Evolutionary conservation across 768 basidiomycete species (phyloP).

Genomic region (Hypholoma fasciculare): DNA sequence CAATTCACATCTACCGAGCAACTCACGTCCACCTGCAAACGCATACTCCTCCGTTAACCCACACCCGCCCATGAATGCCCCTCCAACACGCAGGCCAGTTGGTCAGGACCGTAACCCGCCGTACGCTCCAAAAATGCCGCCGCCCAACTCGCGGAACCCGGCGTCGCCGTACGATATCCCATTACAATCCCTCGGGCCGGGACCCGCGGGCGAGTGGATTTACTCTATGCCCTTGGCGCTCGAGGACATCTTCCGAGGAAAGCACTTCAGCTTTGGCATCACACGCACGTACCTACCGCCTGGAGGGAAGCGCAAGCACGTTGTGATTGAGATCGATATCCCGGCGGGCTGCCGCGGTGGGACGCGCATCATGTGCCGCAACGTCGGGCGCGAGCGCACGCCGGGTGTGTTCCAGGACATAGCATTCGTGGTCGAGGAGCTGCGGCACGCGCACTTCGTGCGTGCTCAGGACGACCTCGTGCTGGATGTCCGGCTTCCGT

Average conservation of each 20-base stretch:
- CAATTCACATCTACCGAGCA: background rate
- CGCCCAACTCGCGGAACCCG: background rate
- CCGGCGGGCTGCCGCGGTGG: constrained; percentile 63
- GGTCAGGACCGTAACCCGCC: background rate
- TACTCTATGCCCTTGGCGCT: constrained; percentile 62
- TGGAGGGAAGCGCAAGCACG: constrained; percentile 38
- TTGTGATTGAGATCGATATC: constrained; percentile 60
- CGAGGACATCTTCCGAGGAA: constrained; percentile 61
- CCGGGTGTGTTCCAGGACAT: constrained; percentile 62
- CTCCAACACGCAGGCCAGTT: background rate
- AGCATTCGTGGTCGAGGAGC: constrained; percentile 63
- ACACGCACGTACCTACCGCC: constrained; percentile 54
- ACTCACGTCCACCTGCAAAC: background rate
- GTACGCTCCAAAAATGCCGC: background rate
- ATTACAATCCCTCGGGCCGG: constrained; percentile 40
- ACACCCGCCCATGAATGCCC: background rate
- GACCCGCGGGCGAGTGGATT: constrained; percentile 59
- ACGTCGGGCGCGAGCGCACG: constrained; percentile 66
- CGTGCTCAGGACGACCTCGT: constrained; percentile 59
- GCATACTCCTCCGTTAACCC: background rate
- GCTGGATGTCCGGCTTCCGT: constrained; percentile 54
- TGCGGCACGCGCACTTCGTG: constrained; percentile 55
- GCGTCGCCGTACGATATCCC: constrained; percentile 35
- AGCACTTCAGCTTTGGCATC: constrained; percentile 57
- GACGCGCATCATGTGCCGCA: constrained; percentile 58